Evolutionary conservation across 257 asterid genomes (phyloP).

Genomic region (Ballota nigra): DNA sequence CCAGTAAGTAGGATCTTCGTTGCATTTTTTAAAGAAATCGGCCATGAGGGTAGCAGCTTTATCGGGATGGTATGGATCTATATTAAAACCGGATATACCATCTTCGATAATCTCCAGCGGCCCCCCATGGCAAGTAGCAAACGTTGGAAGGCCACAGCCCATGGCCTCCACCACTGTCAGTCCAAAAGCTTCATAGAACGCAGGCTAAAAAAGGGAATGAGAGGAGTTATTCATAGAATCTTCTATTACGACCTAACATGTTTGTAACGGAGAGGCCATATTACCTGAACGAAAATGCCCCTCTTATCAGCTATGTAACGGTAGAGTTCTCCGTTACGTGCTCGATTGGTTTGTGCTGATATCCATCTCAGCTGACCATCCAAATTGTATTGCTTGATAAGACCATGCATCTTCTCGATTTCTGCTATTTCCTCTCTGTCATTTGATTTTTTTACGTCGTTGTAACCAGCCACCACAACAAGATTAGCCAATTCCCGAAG

Average conservation of each 20-base stretch:
- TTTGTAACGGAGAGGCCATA: neutral
- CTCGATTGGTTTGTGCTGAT: slow-evolving; percentile 74
- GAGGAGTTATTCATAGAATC: neutral
- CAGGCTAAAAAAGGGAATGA: slow-evolving; percentile 55
- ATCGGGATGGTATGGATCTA: slow-evolving; percentile 92
- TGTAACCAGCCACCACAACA: slow-evolving; percentile 88
- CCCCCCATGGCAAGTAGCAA: slow-evolving; percentile 95
- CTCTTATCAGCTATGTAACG: slow-evolving; percentile 91
- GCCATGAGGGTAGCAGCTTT: slow-evolving; percentile 59
- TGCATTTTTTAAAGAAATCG: slow-evolving; percentile 69
- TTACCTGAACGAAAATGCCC: slow-evolving; percentile 95
- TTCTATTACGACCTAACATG: neutral
- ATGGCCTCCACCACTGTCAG: slow-evolving; percentile 97
- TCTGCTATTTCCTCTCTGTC: slow-evolving; percentile 91
- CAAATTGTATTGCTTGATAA: slow-evolving; percentile 63
- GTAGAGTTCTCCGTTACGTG: slow-evolving; percentile 91
- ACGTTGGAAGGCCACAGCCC: slow-evolving; percentile 91
- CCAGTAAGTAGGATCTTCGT: slow-evolving; percentile 70
- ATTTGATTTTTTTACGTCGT: slow-evolving; percentile 65
- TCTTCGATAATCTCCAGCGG: slow-evolving; percentile 92
- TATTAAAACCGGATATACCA: slow-evolving; percentile 81
- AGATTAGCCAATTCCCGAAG: slow-evolving; percentile 79
- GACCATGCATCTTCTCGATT: slow-evolving; percentile 91
- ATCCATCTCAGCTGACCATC: slow-evolving; percentile 85
- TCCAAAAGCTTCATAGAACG: slow-evolving; percentile 96